Percentiles rank a stretch among this genome's conserved stretches.
phyloP scores from a whole-genome alignment of 176 grass and related monocot genomes.

The Ampelocalamus luodianensis region DNA sequence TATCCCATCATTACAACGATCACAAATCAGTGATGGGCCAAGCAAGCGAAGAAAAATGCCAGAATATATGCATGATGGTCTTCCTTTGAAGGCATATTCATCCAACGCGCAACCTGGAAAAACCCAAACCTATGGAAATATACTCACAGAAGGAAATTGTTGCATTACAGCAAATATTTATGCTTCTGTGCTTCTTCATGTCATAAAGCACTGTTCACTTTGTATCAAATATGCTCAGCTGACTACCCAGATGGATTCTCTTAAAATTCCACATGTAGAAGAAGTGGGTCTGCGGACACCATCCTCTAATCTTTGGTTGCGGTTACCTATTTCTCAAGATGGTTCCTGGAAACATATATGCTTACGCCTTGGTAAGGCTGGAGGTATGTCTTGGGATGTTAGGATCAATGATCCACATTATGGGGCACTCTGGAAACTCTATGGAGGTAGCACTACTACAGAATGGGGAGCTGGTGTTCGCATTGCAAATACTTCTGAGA shows the following conservation, averaged over 20 bases:
- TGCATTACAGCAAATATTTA: constrained; percentile 65
- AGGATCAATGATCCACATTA: constrained; percentile 84
- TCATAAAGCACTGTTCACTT: constrained; percentile 79
- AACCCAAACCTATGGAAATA: constrained; percentile 58
- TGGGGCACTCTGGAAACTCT: constrained; percentile 72
- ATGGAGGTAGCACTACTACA: constrained; percentile 63
- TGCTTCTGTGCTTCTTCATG: constrained; percentile 80
- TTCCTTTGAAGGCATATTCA: constrained; percentile 43
- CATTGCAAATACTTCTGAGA: constrained; percentile 73
- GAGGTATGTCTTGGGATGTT: constrained; percentile 87
- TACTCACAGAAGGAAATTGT: constrained; percentile 68
- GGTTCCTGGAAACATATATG: constrained; percentile 79
- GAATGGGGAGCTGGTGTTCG: constrained; percentile 76
- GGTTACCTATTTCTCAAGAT: constrained; percentile 71
- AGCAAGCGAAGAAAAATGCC: constrained; percentile 61
- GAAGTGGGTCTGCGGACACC: constrained; percentile 63
- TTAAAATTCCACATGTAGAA: constrained; percentile 84
- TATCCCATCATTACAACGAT: constrained; percentile 58
- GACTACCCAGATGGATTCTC: constrained; percentile 85
- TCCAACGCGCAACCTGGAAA: constrained; percentile 39
- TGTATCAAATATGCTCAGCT: constrained; percentile 94
- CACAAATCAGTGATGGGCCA: constrained; percentile 46
- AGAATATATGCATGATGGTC: constrained; percentile 40
- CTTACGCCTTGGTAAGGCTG: constrained; percentile 76
- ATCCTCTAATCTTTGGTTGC: constrained; percentile 84